phyloP scores from a whole-genome alignment of 306 rosid genomes.

The Biancaea sappan region DNA sequence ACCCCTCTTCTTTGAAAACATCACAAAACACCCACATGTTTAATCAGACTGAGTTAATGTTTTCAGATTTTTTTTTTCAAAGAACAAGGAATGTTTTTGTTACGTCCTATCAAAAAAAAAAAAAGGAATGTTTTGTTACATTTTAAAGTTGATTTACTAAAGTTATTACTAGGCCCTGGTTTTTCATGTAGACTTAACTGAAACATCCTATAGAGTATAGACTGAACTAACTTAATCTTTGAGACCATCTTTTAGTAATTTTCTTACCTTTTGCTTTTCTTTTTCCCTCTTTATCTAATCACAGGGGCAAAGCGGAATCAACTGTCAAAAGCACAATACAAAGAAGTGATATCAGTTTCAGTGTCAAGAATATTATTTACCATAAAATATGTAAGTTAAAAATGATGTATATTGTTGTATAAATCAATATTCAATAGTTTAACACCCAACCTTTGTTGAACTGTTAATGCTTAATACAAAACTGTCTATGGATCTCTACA shows the following conservation, averaged over 20 bases:
- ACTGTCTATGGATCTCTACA: background rate
- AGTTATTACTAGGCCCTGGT: no score
- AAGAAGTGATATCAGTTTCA: background rate
- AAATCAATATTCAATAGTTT: background rate
- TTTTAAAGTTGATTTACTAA: no score
- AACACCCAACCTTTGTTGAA: background rate
- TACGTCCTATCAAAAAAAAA: no score
- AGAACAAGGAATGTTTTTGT: no score
- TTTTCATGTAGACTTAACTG: no score
- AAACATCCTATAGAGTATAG: no score
- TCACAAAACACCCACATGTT: no score
- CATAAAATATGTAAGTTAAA: slow-evolving; percentile 5
- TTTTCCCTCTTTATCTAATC: background rate
- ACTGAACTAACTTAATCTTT: no score
- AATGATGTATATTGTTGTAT: background rate
- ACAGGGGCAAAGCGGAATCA: background rate
- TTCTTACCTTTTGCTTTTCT: background rate
- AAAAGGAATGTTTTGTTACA: no score
- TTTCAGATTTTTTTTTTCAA: no score
- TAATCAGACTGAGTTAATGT: no score
- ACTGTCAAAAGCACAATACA: background rate
- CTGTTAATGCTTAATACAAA: background rate
- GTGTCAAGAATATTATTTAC: background rate
- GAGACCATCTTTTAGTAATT: background rate
- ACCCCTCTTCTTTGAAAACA: no score